Evolutionary conservation across 1,284 basidiomycete species (phyloP), one percentile per base, ranked within the genome.

Genomic region (Volvariella surrecta): DNA sequence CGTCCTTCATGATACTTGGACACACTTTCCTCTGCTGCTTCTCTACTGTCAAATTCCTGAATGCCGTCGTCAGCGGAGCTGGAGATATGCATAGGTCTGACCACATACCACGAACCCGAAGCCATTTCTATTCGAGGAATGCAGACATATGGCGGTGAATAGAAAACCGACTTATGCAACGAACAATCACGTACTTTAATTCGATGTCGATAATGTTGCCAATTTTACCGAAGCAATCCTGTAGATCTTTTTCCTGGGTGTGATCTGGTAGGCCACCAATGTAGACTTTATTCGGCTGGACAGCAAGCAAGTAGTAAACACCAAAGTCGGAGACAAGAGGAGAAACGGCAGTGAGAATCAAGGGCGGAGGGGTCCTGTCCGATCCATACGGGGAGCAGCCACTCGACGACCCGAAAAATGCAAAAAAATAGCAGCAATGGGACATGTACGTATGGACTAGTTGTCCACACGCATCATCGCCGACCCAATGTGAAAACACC

Each of bases 201-300:
- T 90, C 87, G 48, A 89, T 81, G 50, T 79, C 76, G 18, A 72
- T 60, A 28, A 90, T 87, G 43, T 60, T 69, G n/a, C 87, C 87
- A 41, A 89, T 78, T 60, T 88, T 86, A 44, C 83, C 83, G 60
- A 90, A 90, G 60, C 88, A 89, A 52, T 74, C 83, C 58, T 79
- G 79, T 21, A 90, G 65, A 58, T 90, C 87, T 64, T 88, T 86
- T 62, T 79, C 74, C 51, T 82, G 81, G 43, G 87, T 89, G 53
- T 87, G 74, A 63, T 88, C 84, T 48, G 87, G 88, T 49, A 90
- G 74, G 52, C 87, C 87, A 56, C 87, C 87, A 58, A 90, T 80
- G 59, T 90, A 90, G 61, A 90, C 82, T 68, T 90, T 90, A 68
- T 89, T 89, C 65, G 84, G 82, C 85, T 89, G 72, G 66, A 67